Evolutionary conservation across 2,329 filamentous ascomycete species (phyloP).

Genomic region (Sporothrix inflata): DNA sequence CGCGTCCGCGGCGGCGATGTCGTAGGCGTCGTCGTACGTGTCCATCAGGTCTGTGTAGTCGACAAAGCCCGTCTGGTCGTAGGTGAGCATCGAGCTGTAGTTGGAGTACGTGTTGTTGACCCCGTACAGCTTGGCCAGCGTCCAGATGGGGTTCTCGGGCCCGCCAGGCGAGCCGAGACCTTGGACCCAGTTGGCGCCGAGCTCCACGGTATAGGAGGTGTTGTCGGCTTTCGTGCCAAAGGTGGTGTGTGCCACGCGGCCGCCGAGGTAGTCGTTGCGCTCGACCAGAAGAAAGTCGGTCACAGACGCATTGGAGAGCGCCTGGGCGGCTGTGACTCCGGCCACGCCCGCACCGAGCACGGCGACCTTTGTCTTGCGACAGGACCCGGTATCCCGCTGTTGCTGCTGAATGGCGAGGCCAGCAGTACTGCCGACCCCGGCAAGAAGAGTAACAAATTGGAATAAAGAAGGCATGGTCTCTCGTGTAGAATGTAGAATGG

Average conservation of each 20-base stretch:
- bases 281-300: slow-evolving; percentile 22
- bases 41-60: slow-evolving; percentile 25
- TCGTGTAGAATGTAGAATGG: background rate
- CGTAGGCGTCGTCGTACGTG: slow-evolving; percentile 10
- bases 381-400: background rate
- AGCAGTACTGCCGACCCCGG: background rate
- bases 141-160: slow-evolving; percentile 17
- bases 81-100: slow-evolving; percentile 20
- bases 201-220: slow-evolving; percentile 20
- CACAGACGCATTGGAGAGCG: slow-evolving; percentile 23
- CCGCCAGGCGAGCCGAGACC: slow-evolving; percentile 8
- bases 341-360: slow-evolving; percentile 18
- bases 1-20: background rate
- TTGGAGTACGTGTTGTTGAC: slow-evolving; percentile 24
- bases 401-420: background rate
- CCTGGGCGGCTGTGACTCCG: slow-evolving; percentile 23
- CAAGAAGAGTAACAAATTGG: background rate
- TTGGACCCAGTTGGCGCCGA: slow-evolving; percentile 26
- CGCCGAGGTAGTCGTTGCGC: slow-evolving; percentile 23
- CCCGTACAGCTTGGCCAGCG: slow-evolving; percentile 15
- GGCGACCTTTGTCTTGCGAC: slow-evolving; percentile 26
- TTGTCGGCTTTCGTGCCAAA: slow-evolving; percentile 19
- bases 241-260: slow-evolving; percentile 23
- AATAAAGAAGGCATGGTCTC: slow-evolving; percentile 6
- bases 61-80: slow-evolving; percentile 18